A percentile compares a stretch with the other conserved stretches of the same genome.
Conservation (phyloP, 805 yeast genomes). For the Lipomyces sp. region DNA sequence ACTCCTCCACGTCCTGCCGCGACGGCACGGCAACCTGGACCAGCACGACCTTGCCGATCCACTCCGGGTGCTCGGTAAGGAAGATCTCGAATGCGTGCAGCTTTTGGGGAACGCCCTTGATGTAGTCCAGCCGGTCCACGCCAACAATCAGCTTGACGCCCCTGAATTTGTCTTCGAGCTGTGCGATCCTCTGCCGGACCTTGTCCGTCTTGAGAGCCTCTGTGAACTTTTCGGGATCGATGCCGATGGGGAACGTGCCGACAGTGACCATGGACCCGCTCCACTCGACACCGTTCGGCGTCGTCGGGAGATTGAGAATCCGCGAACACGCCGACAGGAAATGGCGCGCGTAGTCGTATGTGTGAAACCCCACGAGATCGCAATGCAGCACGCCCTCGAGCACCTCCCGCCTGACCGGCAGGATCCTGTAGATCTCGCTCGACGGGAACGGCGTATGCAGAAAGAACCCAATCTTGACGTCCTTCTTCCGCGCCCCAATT, state of each 20-base stretch:
- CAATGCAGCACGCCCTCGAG: constrained; percentile 88
- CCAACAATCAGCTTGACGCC: constrained; percentile 89
- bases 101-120: constrained; percentile 97
- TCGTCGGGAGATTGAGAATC: constrained; percentile 73
- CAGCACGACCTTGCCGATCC: constrained; percentile 94
- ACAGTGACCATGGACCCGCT: constrained; percentile 73
- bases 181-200: constrained; percentile 64
- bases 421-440: constrained; percentile 88
- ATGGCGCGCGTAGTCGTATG: constrained; percentile 98
- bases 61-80: constrained; percentile 88
- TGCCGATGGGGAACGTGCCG: constrained; percentile 99
- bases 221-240: constrained; percentile 86
- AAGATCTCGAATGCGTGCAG: constrained; percentile 94
- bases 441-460: constrained; percentile 98
- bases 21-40: constrained; percentile 98
- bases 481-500: constrained; percentile 46
- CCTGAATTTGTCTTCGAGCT: constrained; percentile 61
- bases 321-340: constrained; percentile 85
- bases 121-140: constrained; percentile 92
- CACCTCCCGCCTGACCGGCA: constrained; percentile 93
- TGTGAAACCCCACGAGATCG: constrained; percentile 94
- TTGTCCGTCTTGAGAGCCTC: constrained; percentile 64
- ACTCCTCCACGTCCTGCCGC: constrained; percentile 97
- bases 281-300: constrained; percentile 86
- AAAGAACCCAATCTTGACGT: constrained; percentile 85